Evolutionary conservation across 2,329 filamentous ascomycete genomes (phyloP).

Genomic region (Aspergillus pseudoglaucus): DNA sequence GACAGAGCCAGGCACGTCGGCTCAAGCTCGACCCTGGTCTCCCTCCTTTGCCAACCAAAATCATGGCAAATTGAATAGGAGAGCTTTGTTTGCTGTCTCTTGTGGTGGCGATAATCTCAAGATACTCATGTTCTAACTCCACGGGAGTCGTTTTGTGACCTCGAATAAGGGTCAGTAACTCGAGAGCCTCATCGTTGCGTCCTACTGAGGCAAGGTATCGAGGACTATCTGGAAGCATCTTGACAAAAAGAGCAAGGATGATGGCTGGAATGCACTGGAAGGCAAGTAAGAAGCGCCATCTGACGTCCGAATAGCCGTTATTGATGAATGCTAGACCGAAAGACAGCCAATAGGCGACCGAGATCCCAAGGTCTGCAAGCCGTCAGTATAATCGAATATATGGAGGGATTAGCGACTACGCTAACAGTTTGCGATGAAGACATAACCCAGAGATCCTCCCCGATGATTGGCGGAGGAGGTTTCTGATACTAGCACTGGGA

Average conservation of each 20-base stretch:
- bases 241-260: constrained; percentile 20
- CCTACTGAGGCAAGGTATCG: constrained; percentile 27
- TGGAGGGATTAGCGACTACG: no score
- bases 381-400: no score
- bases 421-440: constrained; percentile 47
- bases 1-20: constrained; percentile 38
- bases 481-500: constrained; percentile 46
- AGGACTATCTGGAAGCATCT: constrained; percentile 28
- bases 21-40: constrained; percentile 28
- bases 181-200: constrained; percentile 43
- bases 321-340: constrained; percentile 31
- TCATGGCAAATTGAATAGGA: constrained; percentile 33
- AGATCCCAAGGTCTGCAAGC: constrained; percentile 41
- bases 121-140: constrained; percentile 6
- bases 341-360: constrained; percentile 31
- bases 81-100: constrained; percentile 28
- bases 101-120: constrained; percentile 30
- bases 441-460: constrained; percentile 43
- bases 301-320: constrained; percentile 26
- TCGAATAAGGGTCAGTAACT: constrained; percentile 6
- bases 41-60: constrained; percentile 28
- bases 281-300: constrained; percentile 29
- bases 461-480: constrained; percentile 42
- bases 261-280: constrained; percentile 30
- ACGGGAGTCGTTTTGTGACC: no score